These are phyloP conservation scores for Neurospora sp. DNA, from an alignment of 495 filamentous ascomycete species.

Conservation along the genomic window DNA sequence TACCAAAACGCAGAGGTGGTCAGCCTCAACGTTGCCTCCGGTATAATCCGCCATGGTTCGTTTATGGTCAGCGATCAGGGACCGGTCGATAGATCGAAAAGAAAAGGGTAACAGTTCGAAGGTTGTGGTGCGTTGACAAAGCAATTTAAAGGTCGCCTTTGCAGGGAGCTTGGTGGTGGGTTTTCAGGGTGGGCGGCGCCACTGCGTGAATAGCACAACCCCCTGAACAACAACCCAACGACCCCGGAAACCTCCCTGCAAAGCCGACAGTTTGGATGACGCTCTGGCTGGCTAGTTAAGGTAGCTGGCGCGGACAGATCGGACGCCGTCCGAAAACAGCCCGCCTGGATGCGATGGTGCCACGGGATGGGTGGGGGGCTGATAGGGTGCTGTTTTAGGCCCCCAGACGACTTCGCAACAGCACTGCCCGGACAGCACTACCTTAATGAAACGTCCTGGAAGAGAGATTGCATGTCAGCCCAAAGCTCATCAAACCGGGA, in stretches of 20 bases:
- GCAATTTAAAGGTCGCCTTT: not conserved
- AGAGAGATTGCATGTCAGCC: not conserved
- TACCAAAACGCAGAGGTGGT: constrained; percentile 89
- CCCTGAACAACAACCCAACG: not conserved
- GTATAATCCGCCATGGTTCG: constrained; percentile 21
- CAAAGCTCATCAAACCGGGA: not conserved
- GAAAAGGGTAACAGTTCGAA: not conserved
- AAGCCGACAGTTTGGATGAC: not conserved
- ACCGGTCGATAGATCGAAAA: not conserved
- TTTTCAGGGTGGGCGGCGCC: not conserved
- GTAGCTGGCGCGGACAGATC: not conserved
- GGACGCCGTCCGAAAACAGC: not conserved
- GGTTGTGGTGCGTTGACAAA: not conserved
- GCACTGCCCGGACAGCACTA: not conserved
- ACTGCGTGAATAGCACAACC: not conserved
- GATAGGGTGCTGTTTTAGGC: not conserved
- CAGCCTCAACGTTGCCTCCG: constrained; percentile 29
- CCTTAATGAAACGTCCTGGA: not conserved
- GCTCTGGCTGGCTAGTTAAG: not conserved
- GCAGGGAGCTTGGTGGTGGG: not conserved
- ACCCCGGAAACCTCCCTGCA: not conserved
- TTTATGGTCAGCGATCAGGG: not conserved
- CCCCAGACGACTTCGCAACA: not conserved
- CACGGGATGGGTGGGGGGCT: not conserved
- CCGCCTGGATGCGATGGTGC: not conserved